Evolutionary conservation across 257 asterid species (phyloP), one percentile per base, ranked within the genome.

Genomic region (Pogostemon cablin): DNA sequence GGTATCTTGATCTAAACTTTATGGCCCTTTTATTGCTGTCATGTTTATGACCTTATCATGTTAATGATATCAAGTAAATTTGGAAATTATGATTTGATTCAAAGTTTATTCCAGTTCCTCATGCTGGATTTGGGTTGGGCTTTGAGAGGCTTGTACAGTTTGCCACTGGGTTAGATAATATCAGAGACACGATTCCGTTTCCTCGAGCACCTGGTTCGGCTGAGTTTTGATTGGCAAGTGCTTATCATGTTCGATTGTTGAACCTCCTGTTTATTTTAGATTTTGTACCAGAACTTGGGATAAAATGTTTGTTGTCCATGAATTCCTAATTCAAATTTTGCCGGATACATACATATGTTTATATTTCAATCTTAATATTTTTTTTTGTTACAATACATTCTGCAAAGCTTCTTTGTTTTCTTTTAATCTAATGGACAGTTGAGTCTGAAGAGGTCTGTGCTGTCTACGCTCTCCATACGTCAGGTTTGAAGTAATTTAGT

Each of bases 121-220:
- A 95, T 71, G 95, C 99, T 5, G 98, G 99, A 66, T 95, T 89
- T 68, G 99, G 99, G 42, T 85, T 95, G 75, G 99, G 99, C 17
- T 95, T 95, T 48, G 99, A 95, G 74, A 88, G 99, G 86, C 92
- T 95, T 11, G 98, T 95, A 65, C 99, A 91, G 53, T 95, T 91
- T 68, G 95, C 97, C 5, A 95, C 98, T 17, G 98, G 98, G 41
- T 79, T 89, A 41, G 99, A 95, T 63, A 95, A 91, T 60, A 95
- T 91, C 46, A 81, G 97, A 79, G 98, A 95, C 78, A 93, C 93
- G 9, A 95, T 91, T 65, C 96, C 98, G 72, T 95, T 95, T 75
- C 98, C 98, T 38, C 82, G 99, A 20, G 76, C 98, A 5, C 96
- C 99, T 54, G 99, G 97, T 60, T 88, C 95, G 0, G 98, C 99